Evolutionary conservation across 1,139 yeast species (phyloP).

Genomic region (Yamadazyma triangularis): DNA sequence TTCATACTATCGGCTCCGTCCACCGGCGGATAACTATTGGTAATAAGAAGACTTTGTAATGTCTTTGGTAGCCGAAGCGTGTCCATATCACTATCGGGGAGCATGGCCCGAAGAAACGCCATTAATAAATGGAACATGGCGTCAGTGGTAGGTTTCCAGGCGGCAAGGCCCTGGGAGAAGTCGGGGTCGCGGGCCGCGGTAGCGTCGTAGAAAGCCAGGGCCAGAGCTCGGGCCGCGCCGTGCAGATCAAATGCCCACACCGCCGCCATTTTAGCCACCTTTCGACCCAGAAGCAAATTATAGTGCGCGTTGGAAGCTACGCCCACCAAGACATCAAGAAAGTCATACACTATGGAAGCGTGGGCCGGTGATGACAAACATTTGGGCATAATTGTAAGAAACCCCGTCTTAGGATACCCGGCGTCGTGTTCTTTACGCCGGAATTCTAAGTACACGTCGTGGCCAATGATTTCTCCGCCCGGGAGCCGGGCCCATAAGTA

Average conservation of each 20-base stretch:
- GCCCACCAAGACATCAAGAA: slow-evolving; percentile 75
- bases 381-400: slow-evolving; percentile 76
- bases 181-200: slow-evolving; percentile 32
- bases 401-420: slow-evolving; percentile 66
- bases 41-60: slow-evolving; percentile 56
- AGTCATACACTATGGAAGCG: slow-evolving; percentile 85
- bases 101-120: slow-evolving; percentile 76
- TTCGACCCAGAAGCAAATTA: slow-evolving; percentile 75
- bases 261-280: slow-evolving; percentile 77
- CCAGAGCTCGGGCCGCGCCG: slow-evolving; percentile 10
- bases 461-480: slow-evolving; percentile 75
- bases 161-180: slow-evolving; percentile 68
- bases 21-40: slow-evolving; percentile 61
- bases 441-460: slow-evolving; percentile 77
- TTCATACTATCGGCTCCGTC: slow-evolving; percentile 34
- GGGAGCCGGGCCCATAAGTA: slow-evolving; percentile 86
- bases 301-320: slow-evolving; percentile 78
- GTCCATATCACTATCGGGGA: slow-evolving; percentile 59
- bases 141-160: slow-evolving; percentile 80
- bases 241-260: slow-evolving; percentile 73
- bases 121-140: slow-evolving; percentile 79
- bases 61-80: slow-evolving; percentile 59
- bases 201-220: slow-evolving; percentile 40
- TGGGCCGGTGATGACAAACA: slow-evolving; percentile 81
- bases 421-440: slow-evolving; percentile 60